Base-by-base conservation (phyloP, 164 flowering plant species). In the Vitis amurensis region DNA sequence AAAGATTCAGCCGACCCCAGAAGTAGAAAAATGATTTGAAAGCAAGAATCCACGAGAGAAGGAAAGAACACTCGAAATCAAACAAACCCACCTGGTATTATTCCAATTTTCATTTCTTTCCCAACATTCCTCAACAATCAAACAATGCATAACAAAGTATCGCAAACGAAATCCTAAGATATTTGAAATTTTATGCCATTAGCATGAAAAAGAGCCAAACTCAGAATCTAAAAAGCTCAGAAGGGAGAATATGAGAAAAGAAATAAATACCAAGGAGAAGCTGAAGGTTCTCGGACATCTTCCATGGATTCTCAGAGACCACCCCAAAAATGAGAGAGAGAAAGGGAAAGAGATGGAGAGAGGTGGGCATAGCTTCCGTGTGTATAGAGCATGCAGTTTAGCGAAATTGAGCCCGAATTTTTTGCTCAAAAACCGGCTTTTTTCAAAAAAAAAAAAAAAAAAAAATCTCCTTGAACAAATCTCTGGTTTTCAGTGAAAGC, bases 291-390 rank as follows among this genome's bases (percentile, higher is more conserved):
- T 19, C 9, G 61, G 59, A n/a, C 74, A 68, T 58, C 67, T 31
- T 65, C 78, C 81, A 76, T 82, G 75, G 56, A 16, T 30, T 31
- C 14, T 70, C 68, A 37, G 62, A 44, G 66, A 23, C 57, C 51
- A 64, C 57, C 52, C 31, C 14, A 16, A 16, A 62, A 72, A 48
- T 47, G 56, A 65, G 55, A 48, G 56, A 50, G 58, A 37, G 27
- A n/a, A 73, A n/a, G 44, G 14, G 27, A 47, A 53, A 62, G 64
- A 55, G 64, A 59, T 29, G 44, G 61, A 62, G 67, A 68, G 64
- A 67, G 77, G 77, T 70, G n/a, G 69, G 19, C 68, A 74, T 74
- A 64, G 56, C 47, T 30, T 74, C n/a, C 55, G 52, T 62, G 48
- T 59, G 56, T 37, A 62, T n/a, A 23, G 30, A 48, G 55, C 53